Evolutionary conservation across 306 rosid genomes (phyloP).

Genomic region (Cucurbita argyrosperma): DNA sequence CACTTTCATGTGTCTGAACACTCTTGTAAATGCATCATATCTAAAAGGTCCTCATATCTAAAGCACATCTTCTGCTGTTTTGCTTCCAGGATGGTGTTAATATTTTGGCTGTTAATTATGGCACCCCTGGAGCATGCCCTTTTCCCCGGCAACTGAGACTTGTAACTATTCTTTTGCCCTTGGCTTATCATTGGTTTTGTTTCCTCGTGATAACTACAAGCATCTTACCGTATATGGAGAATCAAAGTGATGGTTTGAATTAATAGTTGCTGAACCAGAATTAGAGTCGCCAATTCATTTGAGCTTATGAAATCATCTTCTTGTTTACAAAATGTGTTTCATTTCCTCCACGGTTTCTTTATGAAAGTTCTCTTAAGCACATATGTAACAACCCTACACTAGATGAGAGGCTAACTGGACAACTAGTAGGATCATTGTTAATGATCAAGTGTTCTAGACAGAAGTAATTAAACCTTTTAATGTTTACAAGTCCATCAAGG

Average conservation of each 20-base stretch:
- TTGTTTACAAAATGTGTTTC: no score
- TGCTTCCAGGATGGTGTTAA: slow-evolving; percentile 67
- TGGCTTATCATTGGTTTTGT: slow-evolving; percentile 1
- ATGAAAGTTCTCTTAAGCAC: no score
- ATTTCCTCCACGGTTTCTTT: no score
- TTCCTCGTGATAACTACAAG: neutral
- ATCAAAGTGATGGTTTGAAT: neutral
- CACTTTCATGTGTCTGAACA: neutral
- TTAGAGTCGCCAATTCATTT: neutral
- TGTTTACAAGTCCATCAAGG: no score
- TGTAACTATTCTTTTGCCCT: slow-evolving; percentile 26
- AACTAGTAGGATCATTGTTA: no score
- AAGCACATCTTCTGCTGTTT: neutral
- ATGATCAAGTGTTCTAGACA: no score
- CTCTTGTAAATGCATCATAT: neutral
- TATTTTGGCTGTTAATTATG: slow-evolving; percentile 77
- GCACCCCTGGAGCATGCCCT: slow-evolving; percentile 72
- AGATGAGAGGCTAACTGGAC: no score
- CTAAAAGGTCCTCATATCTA: neutral
- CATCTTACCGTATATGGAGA: neutral
- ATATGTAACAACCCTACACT: no score
- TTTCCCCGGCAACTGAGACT: slow-evolving; percentile 65
- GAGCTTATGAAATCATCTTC: neutral
- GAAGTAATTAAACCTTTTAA: no score
- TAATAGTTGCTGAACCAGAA: neutral